Evolutionary conservation across 257 asterid genomes (phyloP), one percentile per base, ranked within the genome.

Genomic region (Eucommia ulmoides): DNA sequence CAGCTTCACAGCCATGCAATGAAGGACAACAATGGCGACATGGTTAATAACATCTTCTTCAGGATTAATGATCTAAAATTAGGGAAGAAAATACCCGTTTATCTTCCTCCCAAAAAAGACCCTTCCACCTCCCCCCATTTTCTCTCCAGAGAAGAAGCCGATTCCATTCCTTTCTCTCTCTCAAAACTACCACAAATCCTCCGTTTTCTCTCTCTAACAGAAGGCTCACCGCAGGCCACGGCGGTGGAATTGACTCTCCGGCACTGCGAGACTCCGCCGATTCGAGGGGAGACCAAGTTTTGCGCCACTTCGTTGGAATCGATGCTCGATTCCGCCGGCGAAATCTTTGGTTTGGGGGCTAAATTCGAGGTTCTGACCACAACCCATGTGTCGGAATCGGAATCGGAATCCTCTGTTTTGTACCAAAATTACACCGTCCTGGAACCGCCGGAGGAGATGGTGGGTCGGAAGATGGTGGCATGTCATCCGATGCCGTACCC

Each of bases 401-500:
- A 6, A 5, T 29, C 38, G n/a, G n/a, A n/a, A n/a, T 12, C 38
- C 38, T 29, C 38, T 29, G n/a, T n/a, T n/a, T n/a, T n/a, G n/a
- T n/a, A n/a, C 12, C 38, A 29, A 29, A 29, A 29, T 12, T 29
- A 29, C 12, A 29, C 89, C 0, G 52, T 88, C n/a, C 2, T 22
- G 7, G 74, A 64, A 24, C 19, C 41, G 41, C 81, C 79, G 1
- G 1, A 10, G 23, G 79, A 59, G 11, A 60, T 81, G 21, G 24
- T 25, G 18, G 71, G 73, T 12, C 44, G 58, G 0, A 74, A 20
- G 47, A 64, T 82, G 10, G 58, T 88, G 2, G 83, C 68, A 0
- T 88, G 97, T 62, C 97, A 88, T 60, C 25, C 57, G 17, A 52
- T 88, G 70, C 88, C 97, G 58, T 88, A 88, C 53, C 96, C 97